Conservation (phyloP, 192 early-diverging fungal genomes). For the Pilobolus umbonatus region DNA sequence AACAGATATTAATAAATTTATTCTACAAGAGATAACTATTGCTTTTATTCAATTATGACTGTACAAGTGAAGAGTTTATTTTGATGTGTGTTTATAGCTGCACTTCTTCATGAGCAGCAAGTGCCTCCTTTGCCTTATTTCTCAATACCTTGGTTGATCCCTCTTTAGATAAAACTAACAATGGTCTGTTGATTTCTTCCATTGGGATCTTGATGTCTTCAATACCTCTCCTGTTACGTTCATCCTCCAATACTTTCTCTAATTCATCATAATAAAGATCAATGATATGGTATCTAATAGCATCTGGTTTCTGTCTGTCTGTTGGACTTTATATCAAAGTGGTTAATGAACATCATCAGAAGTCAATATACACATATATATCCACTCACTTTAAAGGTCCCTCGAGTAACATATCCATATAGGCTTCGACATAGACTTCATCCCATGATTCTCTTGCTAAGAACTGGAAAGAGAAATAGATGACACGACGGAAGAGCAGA, state of each 20-base stretch:
- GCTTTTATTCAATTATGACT: background rate
- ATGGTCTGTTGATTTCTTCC: constrained; percentile 45
- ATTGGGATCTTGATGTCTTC: constrained; percentile 41
- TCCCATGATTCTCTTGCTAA: constrained; percentile 59
- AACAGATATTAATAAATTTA: no score
- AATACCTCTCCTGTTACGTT: constrained; percentile 28
- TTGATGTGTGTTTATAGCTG: background rate
- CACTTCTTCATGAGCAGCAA: constrained; percentile 27
- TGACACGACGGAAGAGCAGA: constrained; percentile 61
- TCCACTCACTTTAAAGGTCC: constrained; percentile 59
- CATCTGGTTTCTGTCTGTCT: constrained; percentile 56
- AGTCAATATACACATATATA: background rate
- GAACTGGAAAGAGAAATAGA: constrained; percentile 56
- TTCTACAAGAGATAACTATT: no score
- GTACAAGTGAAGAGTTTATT: background rate
- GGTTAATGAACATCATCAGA: background rate
- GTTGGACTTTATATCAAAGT: constrained; percentile 41
- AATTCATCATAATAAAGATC: constrained; percentile 73
- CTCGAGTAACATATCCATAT: constrained; percentile 45
- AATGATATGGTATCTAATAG: constrained; percentile 63
- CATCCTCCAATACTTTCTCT: constrained; percentile 51
- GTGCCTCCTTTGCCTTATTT: constrained; percentile 45
- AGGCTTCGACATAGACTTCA: constrained; percentile 43
- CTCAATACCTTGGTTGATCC: constrained; percentile 44
- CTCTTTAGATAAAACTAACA: constrained; percentile 44